Base-by-base conservation (phyloP, 495 filamentous ascomycete species). In the Hypomontagnella monticulosa region DNA sequence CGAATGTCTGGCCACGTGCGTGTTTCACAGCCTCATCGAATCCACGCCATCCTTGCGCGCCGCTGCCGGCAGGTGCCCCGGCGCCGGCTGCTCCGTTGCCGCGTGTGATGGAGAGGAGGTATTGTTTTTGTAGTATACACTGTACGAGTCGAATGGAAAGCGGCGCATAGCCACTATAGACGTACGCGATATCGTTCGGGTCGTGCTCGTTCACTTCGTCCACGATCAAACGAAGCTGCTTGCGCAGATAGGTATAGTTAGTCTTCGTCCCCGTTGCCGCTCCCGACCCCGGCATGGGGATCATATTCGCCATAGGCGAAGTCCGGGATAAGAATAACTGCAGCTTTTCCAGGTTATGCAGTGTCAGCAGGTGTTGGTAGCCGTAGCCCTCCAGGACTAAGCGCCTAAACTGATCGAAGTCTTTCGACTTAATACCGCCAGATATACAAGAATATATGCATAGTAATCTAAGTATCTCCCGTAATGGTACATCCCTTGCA, bases 131-230 rank as follows among this genome's bases (percentile, higher is more conserved):
- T 53, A 98, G 75, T 33, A 98, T 84, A 67, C 91, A 95, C 77
- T 99, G 96, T n/a, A 99, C 89, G 14, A 99, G 85, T 12, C 96
- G 91, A 61, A 98, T 84, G 56, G 91, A 96, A 18, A 99, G 84
- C 2, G 96, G 95, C 4, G 96, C 96, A 73, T 97, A 98, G 43
- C 96, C 96, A 65, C 91, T 94, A 80, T 97, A 99, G 33, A 96
- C 93, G 71, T 98, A 99, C 8, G 96, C 91, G 62, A 98, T 91
- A 62, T 99, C 96, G 67, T 93, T 89, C 7, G 96, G 96, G n/a
- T 97, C 92, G 43, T 93, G 88, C 74, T 98, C 96, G 72, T 96
- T 93, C 57, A 98, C 93, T 74, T 99, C 96, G 74, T 98, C 94
- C 52, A 97, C 89, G 63, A 97, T 94, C 47, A 99, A 85, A 19